Conservation (phyloP, 192 early-diverging fungal species). For the Backusella psychrophila region DNA sequence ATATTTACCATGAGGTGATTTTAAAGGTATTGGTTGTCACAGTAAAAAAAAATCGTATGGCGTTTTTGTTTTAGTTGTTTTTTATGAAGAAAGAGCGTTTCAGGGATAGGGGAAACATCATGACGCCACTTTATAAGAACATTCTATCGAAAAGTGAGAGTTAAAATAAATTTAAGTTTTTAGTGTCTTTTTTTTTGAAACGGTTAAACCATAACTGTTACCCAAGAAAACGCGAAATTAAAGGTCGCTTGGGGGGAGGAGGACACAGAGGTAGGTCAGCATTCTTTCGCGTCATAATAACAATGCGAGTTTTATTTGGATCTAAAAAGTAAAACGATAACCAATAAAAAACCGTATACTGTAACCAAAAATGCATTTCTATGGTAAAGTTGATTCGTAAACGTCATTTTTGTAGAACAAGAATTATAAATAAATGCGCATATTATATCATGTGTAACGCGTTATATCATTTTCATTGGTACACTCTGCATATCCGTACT, state of each 20-base stretch:
- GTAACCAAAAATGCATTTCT: neutral
- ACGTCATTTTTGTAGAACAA: neutral
- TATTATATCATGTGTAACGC: neutral
- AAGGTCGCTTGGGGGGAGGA: neutral
- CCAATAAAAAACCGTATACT: neutral
- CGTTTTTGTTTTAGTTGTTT: neutral
- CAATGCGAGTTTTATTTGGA: neutral
- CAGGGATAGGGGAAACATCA: neutral
- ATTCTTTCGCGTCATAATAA: neutral
- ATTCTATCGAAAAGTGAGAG: neutral
- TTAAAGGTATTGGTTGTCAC: neutral
- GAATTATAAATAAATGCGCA: neutral
- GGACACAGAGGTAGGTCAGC: neutral
- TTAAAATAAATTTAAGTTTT: neutral
- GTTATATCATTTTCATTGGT: neutral
- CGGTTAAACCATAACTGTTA: neutral
- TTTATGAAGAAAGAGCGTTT: neutral
- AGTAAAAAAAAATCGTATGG: neutral
- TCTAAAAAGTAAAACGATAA: neutral
- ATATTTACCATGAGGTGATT: neutral
- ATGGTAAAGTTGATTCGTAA: neutral
- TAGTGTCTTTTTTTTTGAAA: neutral
- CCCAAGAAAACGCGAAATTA: conserved; percentile 1
- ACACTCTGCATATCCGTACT: neutral
- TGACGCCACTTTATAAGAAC: neutral